A percentile compares a stretch with the other conserved stretches of the same genome.
Conservation (phyloP, 225 moss, liverwort and hornwort genomes). For the Bryoerythrophyllum caledonicum region DNA sequence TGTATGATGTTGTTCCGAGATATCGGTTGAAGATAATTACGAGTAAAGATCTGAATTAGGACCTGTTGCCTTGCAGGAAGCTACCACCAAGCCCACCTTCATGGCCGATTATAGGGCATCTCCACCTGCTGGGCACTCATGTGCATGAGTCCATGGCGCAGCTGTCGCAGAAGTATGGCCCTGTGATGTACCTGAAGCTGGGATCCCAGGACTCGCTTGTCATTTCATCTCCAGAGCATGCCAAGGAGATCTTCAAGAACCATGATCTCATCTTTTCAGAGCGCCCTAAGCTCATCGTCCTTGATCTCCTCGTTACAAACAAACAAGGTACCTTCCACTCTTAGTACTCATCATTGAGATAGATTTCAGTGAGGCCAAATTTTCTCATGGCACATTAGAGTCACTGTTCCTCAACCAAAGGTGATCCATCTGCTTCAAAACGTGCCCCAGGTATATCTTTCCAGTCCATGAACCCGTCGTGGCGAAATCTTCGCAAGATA, state of each 20-base stretch:
- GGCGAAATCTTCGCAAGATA: slow-evolving; percentile 42
- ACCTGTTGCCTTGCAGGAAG: slow-evolving; percentile 16
- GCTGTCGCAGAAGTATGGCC: slow-evolving; percentile 35
- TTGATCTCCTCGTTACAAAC: slow-evolving; percentile 39
- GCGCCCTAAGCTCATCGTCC: slow-evolving; percentile 36
- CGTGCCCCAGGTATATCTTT: slow-evolving; percentile 31
- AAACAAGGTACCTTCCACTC: slow-evolving; percentile 34
- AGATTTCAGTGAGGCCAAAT: neutral
- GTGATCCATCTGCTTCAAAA: neutral
- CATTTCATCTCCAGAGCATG: slow-evolving; percentile 47
- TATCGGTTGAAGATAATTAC: neutral
- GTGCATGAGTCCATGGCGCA: slow-evolving; percentile 32
- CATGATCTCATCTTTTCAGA: slow-evolving; percentile 44
- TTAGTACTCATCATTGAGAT: neutral
- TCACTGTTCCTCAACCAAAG: neutral
- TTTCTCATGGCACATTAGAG: neutral
- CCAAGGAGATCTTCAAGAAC: slow-evolving; percentile 42
- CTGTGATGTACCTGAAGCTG: slow-evolving; percentile 46
- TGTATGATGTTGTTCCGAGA: neutral
- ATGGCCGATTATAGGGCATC: slow-evolving; percentile 39
- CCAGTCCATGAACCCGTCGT: slow-evolving; percentile 36
- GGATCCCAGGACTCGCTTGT: slow-evolving; percentile 34
- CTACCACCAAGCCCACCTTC: slow-evolving; percentile 40
- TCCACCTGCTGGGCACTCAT: slow-evolving; percentile 40
- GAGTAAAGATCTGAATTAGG: neutral